A percentile compares a stretch with the other conserved stretches of the same genome.
Evolutionary conservation across 1,284 basidiomycete genomes (phyloP).

Genomic region (Trametes polyzona): DNA sequence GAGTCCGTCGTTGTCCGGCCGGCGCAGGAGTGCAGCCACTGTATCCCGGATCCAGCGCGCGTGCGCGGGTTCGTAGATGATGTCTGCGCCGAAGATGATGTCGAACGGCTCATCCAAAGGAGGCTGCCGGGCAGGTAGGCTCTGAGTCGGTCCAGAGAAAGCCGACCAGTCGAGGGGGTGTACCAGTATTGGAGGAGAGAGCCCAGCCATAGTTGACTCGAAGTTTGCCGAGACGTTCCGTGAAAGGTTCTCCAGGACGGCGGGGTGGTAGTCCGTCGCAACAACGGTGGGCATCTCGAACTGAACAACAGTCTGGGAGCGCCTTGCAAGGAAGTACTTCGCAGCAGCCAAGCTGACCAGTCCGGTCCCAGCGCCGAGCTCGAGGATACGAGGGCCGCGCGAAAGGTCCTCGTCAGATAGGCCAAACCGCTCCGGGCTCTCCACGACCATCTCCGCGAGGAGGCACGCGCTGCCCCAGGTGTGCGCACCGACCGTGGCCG

Average conservation of each 20-base stretch:
- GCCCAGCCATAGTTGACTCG: conserved; percentile 21
- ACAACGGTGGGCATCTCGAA: conserved; percentile 48
- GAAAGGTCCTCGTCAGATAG: conserved; percentile 28
- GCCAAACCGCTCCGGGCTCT: conserved; percentile 59
- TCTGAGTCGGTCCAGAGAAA: conserved; percentile 38
- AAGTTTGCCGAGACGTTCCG: conserved; percentile 71
- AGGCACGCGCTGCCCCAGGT: conserved; percentile 91
- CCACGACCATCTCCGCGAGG: conserved; percentile 76
- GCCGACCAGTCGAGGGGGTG: conserved; percentile 70
- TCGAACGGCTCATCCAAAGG: conserved; percentile 57
- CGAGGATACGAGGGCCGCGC: conserved; percentile 61
- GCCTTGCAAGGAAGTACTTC: conserved; percentile 46
- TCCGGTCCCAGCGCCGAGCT: conserved; percentile 89
- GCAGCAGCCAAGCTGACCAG: conserved; percentile 74
- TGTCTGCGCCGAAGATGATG: conserved; percentile 73
- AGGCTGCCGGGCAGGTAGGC: conserved; percentile 5
- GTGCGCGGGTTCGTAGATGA: conserved; percentile 75
- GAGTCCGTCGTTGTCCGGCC: too few species aligned
- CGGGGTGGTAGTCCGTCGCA: conserved; percentile 80
- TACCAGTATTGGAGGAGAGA: too few species aligned
- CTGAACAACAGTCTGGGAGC: conserved; percentile 4
- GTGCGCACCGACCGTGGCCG: conserved; percentile 82
- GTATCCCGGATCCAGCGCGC: conserved; percentile 68
- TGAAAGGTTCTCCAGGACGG: conserved; percentile 75
- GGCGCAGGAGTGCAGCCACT: conserved; percentile 56